Base-by-base conservation (phyloP, 2,329 filamentous ascomycete genomes). In the Phialophora chinensis region DNA sequence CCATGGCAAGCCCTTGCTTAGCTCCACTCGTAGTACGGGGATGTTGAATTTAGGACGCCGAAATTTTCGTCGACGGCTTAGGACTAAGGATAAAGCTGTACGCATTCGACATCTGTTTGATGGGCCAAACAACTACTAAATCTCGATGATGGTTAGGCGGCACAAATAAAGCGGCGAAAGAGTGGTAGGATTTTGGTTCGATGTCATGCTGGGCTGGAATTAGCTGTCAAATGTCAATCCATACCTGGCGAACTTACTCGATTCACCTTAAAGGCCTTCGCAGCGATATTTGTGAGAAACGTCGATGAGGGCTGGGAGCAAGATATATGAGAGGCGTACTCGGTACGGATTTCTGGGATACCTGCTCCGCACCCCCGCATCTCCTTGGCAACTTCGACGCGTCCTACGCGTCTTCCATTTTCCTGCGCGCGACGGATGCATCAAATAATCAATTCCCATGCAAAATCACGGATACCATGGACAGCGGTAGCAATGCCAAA, bases 401-500 rank as follows among this genome's bases (percentile, higher is more conserved):
- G 60, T 62, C 38, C 4, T 23, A 27, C 49, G 29, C 29, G 60
- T 62, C 53, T n/a, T 31, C 42, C 25, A 56, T 52, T 29, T 31
- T 31, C 42, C 23, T 31, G 12, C 25, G 59, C 62, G 63, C 56
- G 66, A 56, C 65, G 25, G 5, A 54, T 50, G 33, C 38, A 31
- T 25, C 60, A 57, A 60, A 55, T 20, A 44, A 20, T 31, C 27
- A 55, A 14, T 2, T 20, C 12, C 47, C 29, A 52, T 29, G 66
- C 8, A 23, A 47, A 57, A 23, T 38, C 60, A 49, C 31, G 25
- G 55, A 64, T 53, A 70, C 33, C 65, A 73, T 72, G 72, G 69
- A 67, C 44, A 44, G 55, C 38, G 49, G 23, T 23, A 65, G 55
- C 42, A 55, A 72, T 73, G 72, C 66, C 66, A 49, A 65, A 75